These are phyloP conservation scores for Nemania diffusa DNA, from an alignment of 2,329 filamentous ascomycete species.

Conservation along the genomic window DNA sequence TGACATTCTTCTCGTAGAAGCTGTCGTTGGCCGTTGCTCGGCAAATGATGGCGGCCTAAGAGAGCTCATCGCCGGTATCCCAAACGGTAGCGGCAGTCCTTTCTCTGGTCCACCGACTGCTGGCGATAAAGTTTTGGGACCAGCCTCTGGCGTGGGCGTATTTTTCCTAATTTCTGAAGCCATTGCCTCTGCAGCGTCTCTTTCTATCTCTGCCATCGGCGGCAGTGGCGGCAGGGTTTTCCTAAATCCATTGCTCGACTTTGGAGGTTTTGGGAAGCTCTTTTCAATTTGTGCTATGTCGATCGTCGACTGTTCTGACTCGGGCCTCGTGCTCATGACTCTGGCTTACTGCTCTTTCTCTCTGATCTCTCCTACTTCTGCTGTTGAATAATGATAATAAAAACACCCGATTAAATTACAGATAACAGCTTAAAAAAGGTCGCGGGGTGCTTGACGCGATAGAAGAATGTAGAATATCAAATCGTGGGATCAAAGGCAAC, in stretches of 20 bases:
- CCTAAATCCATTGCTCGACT: slow-evolving; percentile 35
- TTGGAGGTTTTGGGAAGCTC: slow-evolving; percentile 38
- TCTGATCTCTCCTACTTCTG: slow-evolving; percentile 2
- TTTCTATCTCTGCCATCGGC: slow-evolving; percentile 38
- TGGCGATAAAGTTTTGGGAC: slow-evolving; percentile 31
- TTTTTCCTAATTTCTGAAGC: slow-evolving; percentile 9
- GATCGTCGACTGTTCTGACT: slow-evolving; percentile 38
- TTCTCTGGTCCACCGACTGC: slow-evolving; percentile 29
- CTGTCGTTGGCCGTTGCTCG: slow-evolving; percentile 45
- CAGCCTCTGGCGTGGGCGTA: slow-evolving; percentile 11
- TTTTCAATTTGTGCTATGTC: slow-evolving; percentile 42
- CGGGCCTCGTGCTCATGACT: slow-evolving; percentile 37
- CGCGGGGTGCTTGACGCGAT: slow-evolving; percentile 5
- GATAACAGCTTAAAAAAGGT: slow-evolving; percentile 9
- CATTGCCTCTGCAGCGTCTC: slow-evolving; percentile 19
- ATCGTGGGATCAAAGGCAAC: slow-evolving; percentile 36
- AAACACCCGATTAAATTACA: background rate
- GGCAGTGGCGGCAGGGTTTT: slow-evolving; percentile 46
- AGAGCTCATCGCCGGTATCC: slow-evolving; percentile 28
- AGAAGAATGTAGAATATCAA: slow-evolving; percentile 15
- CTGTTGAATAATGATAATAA: background rate
- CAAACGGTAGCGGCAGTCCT: slow-evolving; percentile 34
- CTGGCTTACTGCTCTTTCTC: background rate
- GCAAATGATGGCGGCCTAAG: slow-evolving; percentile 41
- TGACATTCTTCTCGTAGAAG: slow-evolving; percentile 52